phyloP scores from a whole-genome alignment of 2,329 filamentous ascomycete species.

The Rhinocladiella similis region DNA sequence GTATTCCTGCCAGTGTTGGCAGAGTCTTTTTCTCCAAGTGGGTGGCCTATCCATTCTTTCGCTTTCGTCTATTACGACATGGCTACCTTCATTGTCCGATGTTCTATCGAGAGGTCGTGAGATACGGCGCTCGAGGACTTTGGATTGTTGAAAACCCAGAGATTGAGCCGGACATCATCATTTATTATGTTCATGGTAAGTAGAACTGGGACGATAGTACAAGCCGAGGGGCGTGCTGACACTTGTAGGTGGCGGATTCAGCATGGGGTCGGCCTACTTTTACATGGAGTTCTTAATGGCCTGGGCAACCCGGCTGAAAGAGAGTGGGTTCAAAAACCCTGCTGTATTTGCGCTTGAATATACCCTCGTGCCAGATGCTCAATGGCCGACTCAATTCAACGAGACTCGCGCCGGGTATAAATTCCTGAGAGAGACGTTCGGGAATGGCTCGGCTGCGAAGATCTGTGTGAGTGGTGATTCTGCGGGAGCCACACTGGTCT shows the following conservation, averaged over 20 bases:
- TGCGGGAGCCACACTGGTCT: conserved; percentile 71
- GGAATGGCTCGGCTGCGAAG: conserved; percentile 38
- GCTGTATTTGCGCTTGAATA: conserved; percentile 80
- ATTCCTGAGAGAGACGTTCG: conserved; percentile 27
- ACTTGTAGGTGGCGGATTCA: conserved; percentile 73
- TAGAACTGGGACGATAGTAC: neutral
- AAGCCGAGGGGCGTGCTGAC: conserved; percentile 12
- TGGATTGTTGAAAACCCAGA: conserved; percentile 67
- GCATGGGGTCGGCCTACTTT: conserved; percentile 79
- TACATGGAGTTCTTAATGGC: conserved; percentile 80
- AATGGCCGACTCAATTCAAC: conserved; percentile 71
- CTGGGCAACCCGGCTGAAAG: conserved; percentile 66
- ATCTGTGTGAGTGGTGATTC: conserved; percentile 78
- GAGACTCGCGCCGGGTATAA: conserved; percentile 68
- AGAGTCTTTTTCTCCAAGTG: conserved; percentile 75
- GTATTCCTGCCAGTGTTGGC: conserved; percentile 67
- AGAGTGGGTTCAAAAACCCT: conserved; percentile 69
- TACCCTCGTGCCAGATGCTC: conserved; percentile 72
- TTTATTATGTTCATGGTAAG: conserved; percentile 79
- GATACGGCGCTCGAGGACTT: conserved; percentile 60
- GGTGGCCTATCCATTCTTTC: conserved; percentile 72
- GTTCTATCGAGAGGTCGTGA: conserved; percentile 61
- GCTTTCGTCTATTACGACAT: conserved; percentile 73
- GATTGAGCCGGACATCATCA: conserved; percentile 66
- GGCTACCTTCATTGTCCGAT: conserved; percentile 64